These are phyloP conservation scores for Poronia punctata DNA, from an alignment of 495 filamentous ascomycete genomes.

Conservation along the genomic window DNA sequence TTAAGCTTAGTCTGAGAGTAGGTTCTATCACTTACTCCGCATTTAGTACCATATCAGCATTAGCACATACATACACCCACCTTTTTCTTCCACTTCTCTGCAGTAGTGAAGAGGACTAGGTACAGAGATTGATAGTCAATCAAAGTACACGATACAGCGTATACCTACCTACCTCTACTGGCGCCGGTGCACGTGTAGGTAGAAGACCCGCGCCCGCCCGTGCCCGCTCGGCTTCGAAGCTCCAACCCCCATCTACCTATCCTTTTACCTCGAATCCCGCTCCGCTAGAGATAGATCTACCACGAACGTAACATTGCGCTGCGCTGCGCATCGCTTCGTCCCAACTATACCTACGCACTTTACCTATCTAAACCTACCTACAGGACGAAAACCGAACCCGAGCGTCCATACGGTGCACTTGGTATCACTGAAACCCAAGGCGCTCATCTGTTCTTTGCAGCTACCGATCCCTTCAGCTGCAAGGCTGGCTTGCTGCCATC, in stretches of 20 bases:
- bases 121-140: too few species aligned
- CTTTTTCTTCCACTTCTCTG: too few species aligned
- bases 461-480: conserved; percentile 9
- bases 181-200: not conserved
- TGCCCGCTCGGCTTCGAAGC: conserved; percentile 5
- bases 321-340: conserved; percentile 13
- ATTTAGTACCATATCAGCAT: too few species aligned
- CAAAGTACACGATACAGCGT: too few species aligned
- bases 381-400: too few species aligned
- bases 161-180: not conserved
- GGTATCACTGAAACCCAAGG: conserved; percentile 3
- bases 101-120: too few species aligned
- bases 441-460: conserved; percentile 5
- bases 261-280: conserved; percentile 2
- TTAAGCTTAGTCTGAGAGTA: too few species aligned
- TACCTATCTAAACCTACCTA: not conserved
- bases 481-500: conserved; percentile 12
- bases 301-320: conserved; percentile 12
- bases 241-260: conserved; percentile 9
- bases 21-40: too few species aligned
- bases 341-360: conserved; percentile 5
- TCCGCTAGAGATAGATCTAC: conserved; percentile 7
- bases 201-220: conserved; percentile 6
- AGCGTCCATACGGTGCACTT: conserved; percentile 2
- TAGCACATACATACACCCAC: too few species aligned